Conservation (phyloP, 1,139 yeast species). For the Pichia sp. region DNA sequence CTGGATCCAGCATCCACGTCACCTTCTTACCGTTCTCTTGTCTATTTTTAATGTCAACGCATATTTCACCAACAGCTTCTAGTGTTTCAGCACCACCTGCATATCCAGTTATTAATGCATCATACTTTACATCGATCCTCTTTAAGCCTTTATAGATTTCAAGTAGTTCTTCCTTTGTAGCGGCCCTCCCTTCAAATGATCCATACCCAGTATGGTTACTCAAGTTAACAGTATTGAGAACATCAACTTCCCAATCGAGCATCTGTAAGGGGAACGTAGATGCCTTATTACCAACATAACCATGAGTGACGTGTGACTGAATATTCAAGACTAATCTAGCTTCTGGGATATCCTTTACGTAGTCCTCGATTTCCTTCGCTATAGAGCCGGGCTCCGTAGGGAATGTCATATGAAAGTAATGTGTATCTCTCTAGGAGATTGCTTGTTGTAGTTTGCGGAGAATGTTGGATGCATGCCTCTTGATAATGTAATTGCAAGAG, state of each 20-base stretch:
- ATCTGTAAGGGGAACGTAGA: slow-evolving; percentile 74
- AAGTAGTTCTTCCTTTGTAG: slow-evolving; percentile 34
- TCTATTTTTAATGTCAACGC: slow-evolving; percentile 22
- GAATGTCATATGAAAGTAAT: not conserved
- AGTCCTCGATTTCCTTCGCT: not conserved
- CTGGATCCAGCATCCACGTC: slow-evolving; percentile 79
- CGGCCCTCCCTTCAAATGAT: slow-evolving; percentile 36
- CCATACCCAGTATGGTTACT: slow-evolving; percentile 86
- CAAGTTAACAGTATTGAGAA: slow-evolving; percentile 68
- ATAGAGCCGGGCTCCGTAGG: too few species aligned
- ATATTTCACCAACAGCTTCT: slow-evolving; percentile 39
- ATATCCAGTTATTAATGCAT: slow-evolving; percentile 67
- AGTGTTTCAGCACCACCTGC: slow-evolving; percentile 53
- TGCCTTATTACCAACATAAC: slow-evolving; percentile 79
- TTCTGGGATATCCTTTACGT: not conserved
- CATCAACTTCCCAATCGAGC: slow-evolving; percentile 81
- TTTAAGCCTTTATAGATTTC: slow-evolving; percentile 41
- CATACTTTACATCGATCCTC: slow-evolving; percentile 40
- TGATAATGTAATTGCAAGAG: too few species aligned
- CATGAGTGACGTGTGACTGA: slow-evolving; percentile 82
- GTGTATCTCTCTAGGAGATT: not conserved
- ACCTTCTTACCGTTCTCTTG: slow-evolving; percentile 16
- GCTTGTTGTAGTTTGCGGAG: too few species aligned
- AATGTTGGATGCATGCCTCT: too few species aligned
- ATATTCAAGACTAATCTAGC: slow-evolving; percentile 40